Evolutionary conservation across 805 yeast species (phyloP), one percentile per base, ranked within the genome.

Genomic region (Wickerhamomyces silvicola): DNA sequence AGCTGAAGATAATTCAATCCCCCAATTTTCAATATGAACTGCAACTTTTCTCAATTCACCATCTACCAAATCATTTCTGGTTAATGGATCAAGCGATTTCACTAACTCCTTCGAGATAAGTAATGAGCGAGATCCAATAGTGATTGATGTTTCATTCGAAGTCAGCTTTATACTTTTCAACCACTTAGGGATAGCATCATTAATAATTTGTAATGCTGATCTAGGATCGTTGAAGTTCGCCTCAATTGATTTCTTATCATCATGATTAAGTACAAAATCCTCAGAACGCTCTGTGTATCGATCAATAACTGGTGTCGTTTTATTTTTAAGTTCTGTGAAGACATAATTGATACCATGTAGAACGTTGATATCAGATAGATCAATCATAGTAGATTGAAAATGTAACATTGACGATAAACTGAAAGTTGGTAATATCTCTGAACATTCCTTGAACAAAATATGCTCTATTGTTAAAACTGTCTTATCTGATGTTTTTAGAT

Each of bases 101-200:
- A 65, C 54, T 2, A 58, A 42, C 16, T 59, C 62, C 13, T 62
- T 56, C 5, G 70, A 64, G 46, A 68, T 49, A 29, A 68, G 51
- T 2, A 67, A 55, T 1, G 72, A 67, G 23, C 74, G 55, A 7
- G 68, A 57, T 4, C 71, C 72, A 10, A 65, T 27, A 4, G 51
- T 33, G 1, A 61, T 18, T 3, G 38, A 39, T 5, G 60, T 42
- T 10, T 50, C 43, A 10, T 33, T 22, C 4, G 37, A 29, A 1
- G 26, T 12, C 10, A 42, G 9, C 5, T 33, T 42, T 3, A 37
- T 27, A 3, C 27, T 31, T 5, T 43, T 30, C 3, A 46, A 18
- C 54, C 52, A 51, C 3, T 17, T 7, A 23, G 39, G 65, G 43
- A 51, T 32, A 15, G 37, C 10, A 7, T 39, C 46, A 18, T 37